phyloP scores from a whole-genome alignment of 1,139 yeast genomes.

The Arxiozyma bovina region DNA sequence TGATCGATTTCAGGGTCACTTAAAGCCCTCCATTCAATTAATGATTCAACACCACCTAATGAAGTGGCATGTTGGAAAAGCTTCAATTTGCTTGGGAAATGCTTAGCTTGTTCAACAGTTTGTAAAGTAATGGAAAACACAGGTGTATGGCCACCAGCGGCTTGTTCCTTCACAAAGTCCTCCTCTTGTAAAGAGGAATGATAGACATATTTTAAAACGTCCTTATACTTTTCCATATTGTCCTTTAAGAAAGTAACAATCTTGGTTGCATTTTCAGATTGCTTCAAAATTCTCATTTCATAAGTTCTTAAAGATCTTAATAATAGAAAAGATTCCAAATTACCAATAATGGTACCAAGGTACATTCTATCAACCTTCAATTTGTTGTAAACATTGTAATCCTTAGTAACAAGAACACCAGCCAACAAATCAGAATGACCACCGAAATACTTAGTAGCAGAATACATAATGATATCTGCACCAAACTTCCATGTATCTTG shows the following conservation, averaged over 20 bases:
- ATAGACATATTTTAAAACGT: conserved; percentile 43
- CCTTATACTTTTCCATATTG: conserved; percentile 36
- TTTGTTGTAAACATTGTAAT: conserved; percentile 36
- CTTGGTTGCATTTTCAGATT: conserved; percentile 53
- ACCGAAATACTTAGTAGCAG: conserved; percentile 86
- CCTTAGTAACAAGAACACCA: conserved; percentile 64
- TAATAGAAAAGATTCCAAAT: conserved; percentile 65
- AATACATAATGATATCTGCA: conserved; percentile 78
- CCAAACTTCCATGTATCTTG: conserved; percentile 74
- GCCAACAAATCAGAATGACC: conserved; percentile 91
- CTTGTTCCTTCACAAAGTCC: conserved; percentile 52
- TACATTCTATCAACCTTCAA: conserved; percentile 54
- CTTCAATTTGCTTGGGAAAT: conserved; percentile 57
- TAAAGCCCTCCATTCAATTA: conserved; percentile 82
- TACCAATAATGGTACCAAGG: conserved; percentile 72
- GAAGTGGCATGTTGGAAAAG: conserved; percentile 87
- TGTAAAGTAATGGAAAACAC: conserved; percentile 59
- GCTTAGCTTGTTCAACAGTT: conserved; percentile 47
- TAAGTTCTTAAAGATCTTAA: conserved; percentile 73
- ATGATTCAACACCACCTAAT: conserved; percentile 83
- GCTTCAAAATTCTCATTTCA: conserved; percentile 59
- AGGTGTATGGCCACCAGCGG: conserved; percentile 60
- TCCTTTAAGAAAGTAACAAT: conserved; percentile 52
- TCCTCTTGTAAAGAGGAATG: conserved; percentile 75
- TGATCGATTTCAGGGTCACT: conserved; percentile 46